Evolutionary conservation across 805 yeast genomes (phyloP).

Genomic region (Wickerhamiella occidentalis): DNA sequence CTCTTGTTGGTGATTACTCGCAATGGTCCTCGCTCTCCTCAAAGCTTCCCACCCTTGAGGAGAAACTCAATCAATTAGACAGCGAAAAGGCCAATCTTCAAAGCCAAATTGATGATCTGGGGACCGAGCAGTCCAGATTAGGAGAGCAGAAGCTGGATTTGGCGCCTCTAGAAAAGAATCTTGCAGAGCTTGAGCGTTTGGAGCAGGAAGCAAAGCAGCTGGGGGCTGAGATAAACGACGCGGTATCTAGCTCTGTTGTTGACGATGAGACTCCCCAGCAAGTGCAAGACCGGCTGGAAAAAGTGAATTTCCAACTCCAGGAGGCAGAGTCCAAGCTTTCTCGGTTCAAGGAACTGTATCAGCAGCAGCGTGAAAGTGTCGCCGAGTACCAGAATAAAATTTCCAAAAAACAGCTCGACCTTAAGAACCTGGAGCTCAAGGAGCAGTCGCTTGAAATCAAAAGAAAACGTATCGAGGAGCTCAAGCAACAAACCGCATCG

Average conservation of each 20-base stretch:
- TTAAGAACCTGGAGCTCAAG: conserved; percentile 14
- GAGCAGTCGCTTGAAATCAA: conserved; percentile 11
- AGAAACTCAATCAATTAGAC: neutral
- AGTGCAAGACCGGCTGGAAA: conserved; percentile 16
- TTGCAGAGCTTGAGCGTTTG: neutral
- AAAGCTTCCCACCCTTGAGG: neutral
- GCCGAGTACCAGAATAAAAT: neutral
- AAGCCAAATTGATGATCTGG: neutral
- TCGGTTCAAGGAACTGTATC: neutral
- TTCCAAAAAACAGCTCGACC: conserved; percentile 7
- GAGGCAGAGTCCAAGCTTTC: conserved; percentile 10
- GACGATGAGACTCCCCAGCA: conserved; percentile 10
- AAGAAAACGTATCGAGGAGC: conserved; percentile 5
- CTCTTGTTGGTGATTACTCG: conserved; percentile 4
- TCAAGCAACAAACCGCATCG: conserved; percentile 6
- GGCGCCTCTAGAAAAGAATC: neutral
- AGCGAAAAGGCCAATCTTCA: neutral
- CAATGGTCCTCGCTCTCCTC: conserved; percentile 5
- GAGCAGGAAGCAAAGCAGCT: neutral
- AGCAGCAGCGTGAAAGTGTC: neutral
- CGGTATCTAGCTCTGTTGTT: neutral
- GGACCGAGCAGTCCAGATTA: neutral
- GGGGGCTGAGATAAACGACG: neutral
- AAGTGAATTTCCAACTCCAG: conserved; percentile 2
- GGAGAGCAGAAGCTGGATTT: neutral